Conservation (phyloP, 2,329 filamentous ascomycete genomes). For the Lecanosticta acicola region DNA sequence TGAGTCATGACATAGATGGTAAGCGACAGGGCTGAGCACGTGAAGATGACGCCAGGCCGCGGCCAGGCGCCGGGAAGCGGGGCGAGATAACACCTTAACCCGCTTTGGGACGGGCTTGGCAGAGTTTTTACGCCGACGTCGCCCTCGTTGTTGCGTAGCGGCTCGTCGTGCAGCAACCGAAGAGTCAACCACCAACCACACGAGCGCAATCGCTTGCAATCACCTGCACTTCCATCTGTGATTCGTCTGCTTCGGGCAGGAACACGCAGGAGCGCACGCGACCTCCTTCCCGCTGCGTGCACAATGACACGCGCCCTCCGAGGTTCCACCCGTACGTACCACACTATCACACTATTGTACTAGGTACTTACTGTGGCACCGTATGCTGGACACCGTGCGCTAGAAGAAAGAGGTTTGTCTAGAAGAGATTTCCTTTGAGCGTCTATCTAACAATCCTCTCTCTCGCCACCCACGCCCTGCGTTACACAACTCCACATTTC, state of each 20-base stretch:
- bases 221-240: background rate
- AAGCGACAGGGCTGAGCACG: too few relatives aligned
- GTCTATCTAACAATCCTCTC: background rate
- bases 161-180: background rate
- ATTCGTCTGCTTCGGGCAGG: background rate
- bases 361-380: too few relatives aligned
- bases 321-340: constrained; percentile 1
- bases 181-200: background rate
- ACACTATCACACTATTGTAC: too few relatives aligned
- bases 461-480: background rate
- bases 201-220: background rate
- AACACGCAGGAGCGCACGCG: background rate
- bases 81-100: too few relatives aligned
- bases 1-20: too few relatives aligned
- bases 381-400: background rate
- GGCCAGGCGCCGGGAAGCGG: too few relatives aligned
- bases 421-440: background rate
- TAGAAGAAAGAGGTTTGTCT: constrained; percentile 2
- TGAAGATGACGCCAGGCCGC: too few relatives aligned
- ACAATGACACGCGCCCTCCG: background rate
- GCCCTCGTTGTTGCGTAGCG: background rate
- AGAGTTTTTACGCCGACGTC: background rate
- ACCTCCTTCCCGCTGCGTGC: background rate
- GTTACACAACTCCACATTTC: constrained; percentile 2
- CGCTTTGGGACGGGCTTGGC: background rate